Evolutionary conservation across 139 green algal species (phyloP).

Genomic region (Zygnema circumcarinatum): DNA sequence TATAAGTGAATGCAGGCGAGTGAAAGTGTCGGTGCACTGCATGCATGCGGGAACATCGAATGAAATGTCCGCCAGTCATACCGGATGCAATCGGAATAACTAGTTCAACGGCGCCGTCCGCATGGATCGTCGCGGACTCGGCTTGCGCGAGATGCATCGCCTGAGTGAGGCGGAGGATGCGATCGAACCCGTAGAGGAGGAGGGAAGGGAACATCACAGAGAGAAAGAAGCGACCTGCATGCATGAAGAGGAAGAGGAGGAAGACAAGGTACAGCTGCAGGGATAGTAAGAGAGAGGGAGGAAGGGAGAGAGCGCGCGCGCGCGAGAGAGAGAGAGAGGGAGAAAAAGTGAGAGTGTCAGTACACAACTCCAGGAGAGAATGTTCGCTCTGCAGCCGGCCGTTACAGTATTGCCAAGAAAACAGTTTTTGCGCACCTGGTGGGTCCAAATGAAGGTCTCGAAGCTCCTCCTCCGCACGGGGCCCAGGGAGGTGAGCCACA

Average conservation of each 20-base stretch:
- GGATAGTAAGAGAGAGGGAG: background rate
- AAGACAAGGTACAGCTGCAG: conserved; percentile 27
- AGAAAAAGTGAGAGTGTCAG: too few species aligned
- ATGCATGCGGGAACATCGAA: background rate
- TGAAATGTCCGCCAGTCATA: background rate
- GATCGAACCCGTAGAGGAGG: conserved; percentile 2
- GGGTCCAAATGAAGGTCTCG: conserved; percentile 24
- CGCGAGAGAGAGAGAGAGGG: too few species aligned
- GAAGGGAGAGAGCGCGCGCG: too few species aligned
- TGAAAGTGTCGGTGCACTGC: background rate
- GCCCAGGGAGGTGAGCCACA: conserved; percentile 5
- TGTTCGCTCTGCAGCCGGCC: too few species aligned
- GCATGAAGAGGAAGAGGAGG: background rate
- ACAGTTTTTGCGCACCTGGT: conserved; percentile 23
- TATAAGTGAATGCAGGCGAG: background rate
- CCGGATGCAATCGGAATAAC: background rate
- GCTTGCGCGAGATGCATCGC: background rate
- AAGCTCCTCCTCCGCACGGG: background rate
- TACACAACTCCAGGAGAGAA: too few species aligned
- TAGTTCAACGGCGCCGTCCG: background rate
- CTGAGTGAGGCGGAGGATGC: background rate
- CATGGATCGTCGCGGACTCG: background rate
- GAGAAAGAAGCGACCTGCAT: background rate
- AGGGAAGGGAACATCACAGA: background rate
- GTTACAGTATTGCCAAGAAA: too few species aligned